Percentiles rank a stretch among this genome's conserved stretches.
Conservation (phyloP, 495 filamentous ascomycete genomes). For the Xylaria acuta region DNA sequence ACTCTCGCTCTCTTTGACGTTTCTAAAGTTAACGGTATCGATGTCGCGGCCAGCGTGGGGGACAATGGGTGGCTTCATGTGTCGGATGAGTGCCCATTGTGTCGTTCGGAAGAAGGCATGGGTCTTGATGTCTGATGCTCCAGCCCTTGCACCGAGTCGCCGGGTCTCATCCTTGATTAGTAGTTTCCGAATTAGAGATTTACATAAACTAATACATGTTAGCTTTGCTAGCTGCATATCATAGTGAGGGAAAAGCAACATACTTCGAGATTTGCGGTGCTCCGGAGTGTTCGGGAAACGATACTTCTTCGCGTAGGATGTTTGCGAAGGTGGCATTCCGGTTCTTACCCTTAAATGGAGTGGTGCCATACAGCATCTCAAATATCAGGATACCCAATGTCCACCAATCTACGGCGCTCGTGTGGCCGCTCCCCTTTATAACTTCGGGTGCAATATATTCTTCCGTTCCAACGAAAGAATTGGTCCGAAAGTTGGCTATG, state of each 20-base stretch:
- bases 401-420: slow-evolving; percentile 99
- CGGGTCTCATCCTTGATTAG: slow-evolving; percentile 98
- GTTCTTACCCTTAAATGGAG: slow-evolving; percentile 99
- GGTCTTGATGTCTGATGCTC: slow-evolving; percentile 94
- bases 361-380: slow-evolving; percentile 99
- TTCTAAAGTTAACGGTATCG: slow-evolving; percentile 95
- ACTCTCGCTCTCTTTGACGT: slow-evolving; percentile 95
- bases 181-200: slow-evolving; percentile 93
- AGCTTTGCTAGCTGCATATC: slow-evolving; percentile 26
- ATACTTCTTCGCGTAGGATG: slow-evolving; percentile 92
- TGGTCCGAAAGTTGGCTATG: slow-evolving; percentile 97
- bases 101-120: slow-evolving; percentile 96
- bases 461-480: slow-evolving; percentile 97
- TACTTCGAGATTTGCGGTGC: slow-evolving; percentile 89
- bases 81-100: slow-evolving; percentile 95
- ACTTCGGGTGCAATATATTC: slow-evolving; percentile 99
- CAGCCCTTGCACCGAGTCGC: slow-evolving; percentile 90
- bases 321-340: slow-evolving; percentile 98
- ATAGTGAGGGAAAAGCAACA: slow-evolving; percentile 42
- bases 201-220: slow-evolving; percentile 74
- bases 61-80: slow-evolving; percentile 98
- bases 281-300: slow-evolving; percentile 88
- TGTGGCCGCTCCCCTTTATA: slow-evolving; percentile 98
- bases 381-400: slow-evolving; percentile 96
- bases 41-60: slow-evolving; percentile 89